These are phyloP conservation scores for Penicillium sp. DNA, from an alignment of 2,329 filamentous ascomycete species.

Conservation along the genomic window DNA sequence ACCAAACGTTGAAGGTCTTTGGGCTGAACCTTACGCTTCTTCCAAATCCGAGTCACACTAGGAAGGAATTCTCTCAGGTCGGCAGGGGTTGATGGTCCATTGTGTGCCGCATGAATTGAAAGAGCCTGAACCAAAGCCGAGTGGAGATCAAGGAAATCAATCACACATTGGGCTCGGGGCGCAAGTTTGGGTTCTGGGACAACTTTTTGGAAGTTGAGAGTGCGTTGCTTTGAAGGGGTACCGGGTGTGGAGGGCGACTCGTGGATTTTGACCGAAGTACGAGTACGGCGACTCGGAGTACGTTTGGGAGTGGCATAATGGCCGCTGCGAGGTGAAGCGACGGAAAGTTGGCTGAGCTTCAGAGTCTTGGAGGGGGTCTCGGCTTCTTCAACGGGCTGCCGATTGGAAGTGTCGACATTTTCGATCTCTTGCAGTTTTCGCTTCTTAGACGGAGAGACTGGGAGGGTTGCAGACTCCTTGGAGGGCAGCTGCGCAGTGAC, in stretches of 20 bases:
- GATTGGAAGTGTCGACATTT: slow-evolving; percentile 34
- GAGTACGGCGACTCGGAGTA: slow-evolving; percentile 48
- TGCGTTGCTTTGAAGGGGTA: slow-evolving; percentile 35
- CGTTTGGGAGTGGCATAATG: slow-evolving; percentile 31
- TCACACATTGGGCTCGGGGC: slow-evolving; percentile 33
- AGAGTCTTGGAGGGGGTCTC: slow-evolving; percentile 40
- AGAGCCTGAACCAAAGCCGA: slow-evolving; percentile 70
- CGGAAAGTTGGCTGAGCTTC: slow-evolving; percentile 35
- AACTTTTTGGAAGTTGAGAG: slow-evolving; percentile 22
- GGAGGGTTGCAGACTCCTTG: slow-evolving; percentile 36
- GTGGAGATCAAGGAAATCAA: slow-evolving; percentile 67
- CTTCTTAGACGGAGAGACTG: slow-evolving; percentile 45
- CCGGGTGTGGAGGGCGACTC: slow-evolving; percentile 22
- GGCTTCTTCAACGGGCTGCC: slow-evolving; percentile 19
- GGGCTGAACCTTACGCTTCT: slow-evolving; percentile 68
- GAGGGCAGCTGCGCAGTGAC: slow-evolving; percentile 31
- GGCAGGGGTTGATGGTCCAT: slow-evolving; percentile 64
- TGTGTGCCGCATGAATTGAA: slow-evolving; percentile 71
- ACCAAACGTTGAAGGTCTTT: slow-evolving; percentile 70
- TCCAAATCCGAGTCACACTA: slow-evolving; percentile 70
- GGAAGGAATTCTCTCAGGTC: slow-evolving; percentile 66
- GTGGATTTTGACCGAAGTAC: slow-evolving; percentile 46
- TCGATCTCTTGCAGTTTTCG: slow-evolving; percentile 41
- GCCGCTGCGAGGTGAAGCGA: slow-evolving; percentile 38
- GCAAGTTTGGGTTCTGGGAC: slow-evolving; percentile 28